A percentile compares a stretch with the other conserved stretches of the same genome.
Evolutionary conservation across 441 rosid genomes (phyloP).

Genomic region (Jatropha multifida): DNA sequence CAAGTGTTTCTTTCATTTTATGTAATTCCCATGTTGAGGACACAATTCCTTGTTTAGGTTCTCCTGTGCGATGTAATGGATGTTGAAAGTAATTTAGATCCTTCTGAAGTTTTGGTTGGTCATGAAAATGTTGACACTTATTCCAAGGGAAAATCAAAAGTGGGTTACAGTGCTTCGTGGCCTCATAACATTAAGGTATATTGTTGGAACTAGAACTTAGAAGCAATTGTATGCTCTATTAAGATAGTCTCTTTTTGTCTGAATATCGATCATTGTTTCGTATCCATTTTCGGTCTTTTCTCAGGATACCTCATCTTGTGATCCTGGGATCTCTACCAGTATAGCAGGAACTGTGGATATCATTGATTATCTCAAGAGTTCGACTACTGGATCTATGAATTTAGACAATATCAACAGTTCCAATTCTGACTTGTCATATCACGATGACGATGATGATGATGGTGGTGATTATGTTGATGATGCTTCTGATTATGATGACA

Average conservation of each 20-base stretch:
- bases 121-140: constrained; percentile 18
- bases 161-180: constrained; percentile 22
- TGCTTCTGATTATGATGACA: constrained; percentile 31
- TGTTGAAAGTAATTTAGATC: constrained; percentile 24
- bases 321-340: constrained; percentile 27
- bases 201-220: constrained; percentile 12
- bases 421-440: constrained; percentile 37
- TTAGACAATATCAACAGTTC: constrained; percentile 30
- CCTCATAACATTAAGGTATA: constrained; percentile 27
- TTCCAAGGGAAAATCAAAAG: constrained; percentile 45
- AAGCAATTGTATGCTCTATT: neutral
- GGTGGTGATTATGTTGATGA: constrained; percentile 29
- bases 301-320: constrained; percentile 39
- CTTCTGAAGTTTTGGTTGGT: constrained; percentile 21
- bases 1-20: neutral
- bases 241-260: neutral
- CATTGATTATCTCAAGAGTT: constrained; percentile 30
- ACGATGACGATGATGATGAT: constrained; percentile 26
- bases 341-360: constrained; percentile 28
- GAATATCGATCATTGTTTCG: neutral
- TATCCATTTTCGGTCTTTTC: constrained; percentile 11
- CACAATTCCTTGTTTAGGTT: constrained; percentile 25
- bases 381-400: constrained; percentile 31
- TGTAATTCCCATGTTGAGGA: constrained; percentile 13
- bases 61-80: constrained; percentile 33